Conservation (phyloP, 1,139 yeast species). For the Hanseniaspora sp. region DNA sequence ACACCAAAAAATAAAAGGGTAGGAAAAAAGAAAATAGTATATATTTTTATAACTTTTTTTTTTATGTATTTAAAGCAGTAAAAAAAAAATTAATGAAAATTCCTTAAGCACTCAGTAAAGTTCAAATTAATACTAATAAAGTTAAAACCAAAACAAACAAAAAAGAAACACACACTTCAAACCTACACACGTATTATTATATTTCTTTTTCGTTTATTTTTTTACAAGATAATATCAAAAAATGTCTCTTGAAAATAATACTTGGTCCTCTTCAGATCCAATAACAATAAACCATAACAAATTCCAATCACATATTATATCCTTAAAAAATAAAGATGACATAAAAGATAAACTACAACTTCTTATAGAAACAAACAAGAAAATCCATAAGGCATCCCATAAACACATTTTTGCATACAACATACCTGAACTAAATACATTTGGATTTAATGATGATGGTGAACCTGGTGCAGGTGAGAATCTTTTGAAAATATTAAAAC, state of each 20-base stretch:
- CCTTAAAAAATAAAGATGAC: slow-evolving; percentile 32
- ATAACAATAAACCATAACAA: slow-evolving; percentile 43
- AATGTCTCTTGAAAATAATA: background rate
- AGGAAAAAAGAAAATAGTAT: no score
- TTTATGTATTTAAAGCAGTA: no score
- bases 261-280: slow-evolving; percentile 32
- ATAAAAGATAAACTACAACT: slow-evolving; percentile 34
- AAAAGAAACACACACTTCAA: no score
- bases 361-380: slow-evolving; percentile 36
- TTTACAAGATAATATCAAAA: no score
- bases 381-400: slow-evolving; percentile 46
- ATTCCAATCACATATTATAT: slow-evolving; percentile 49
- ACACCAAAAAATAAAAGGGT: no score
- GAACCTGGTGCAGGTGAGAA: slow-evolving; percentile 12
- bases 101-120: no score
- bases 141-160: no score
- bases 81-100: no score
- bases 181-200: no score
- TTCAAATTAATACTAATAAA: no score
- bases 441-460: slow-evolving; percentile 8
- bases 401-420: slow-evolving; percentile 64
- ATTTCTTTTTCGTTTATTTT: no score
- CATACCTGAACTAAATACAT: background rate
- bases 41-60: no score
- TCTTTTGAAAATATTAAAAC: background rate